These are phyloP conservation scores for Mucor irregularis DNA, from an alignment of 371 early-diverging fungal genomes.

Conservation along the genomic window DNA sequence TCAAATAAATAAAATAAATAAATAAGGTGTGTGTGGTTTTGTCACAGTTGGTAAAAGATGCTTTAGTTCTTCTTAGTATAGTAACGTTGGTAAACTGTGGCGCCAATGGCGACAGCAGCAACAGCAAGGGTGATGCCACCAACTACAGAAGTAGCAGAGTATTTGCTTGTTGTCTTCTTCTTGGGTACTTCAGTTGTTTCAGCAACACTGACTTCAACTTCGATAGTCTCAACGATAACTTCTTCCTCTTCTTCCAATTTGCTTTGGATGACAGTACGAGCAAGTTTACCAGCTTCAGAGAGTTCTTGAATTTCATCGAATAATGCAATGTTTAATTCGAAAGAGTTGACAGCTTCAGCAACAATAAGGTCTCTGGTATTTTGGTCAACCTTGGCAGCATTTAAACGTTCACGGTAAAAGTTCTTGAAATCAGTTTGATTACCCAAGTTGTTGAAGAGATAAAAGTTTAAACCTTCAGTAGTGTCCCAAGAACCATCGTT, in stretches of 20 bases:
- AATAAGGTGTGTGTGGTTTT: too few species aligned
- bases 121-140: constrained; percentile 2
- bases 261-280: constrained; percentile 11
- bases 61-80: constrained; percentile 2
- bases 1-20: constrained; percentile 10
- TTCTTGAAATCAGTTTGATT: constrained; percentile 60
- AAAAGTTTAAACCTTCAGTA: constrained; percentile 52
- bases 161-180: background rate
- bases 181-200: background rate
- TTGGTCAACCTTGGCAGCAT: constrained; percentile 37
- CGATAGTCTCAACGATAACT: background rate
- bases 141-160: constrained; percentile 3
- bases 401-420: constrained; percentile 57
- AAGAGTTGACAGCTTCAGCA: constrained; percentile 39
- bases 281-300: constrained; percentile 32
- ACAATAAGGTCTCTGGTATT: constrained; percentile 42
- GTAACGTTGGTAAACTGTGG: constrained; percentile 19
- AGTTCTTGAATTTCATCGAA: constrained; percentile 50
- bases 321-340: constrained; percentile 48
- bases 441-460: constrained; percentile 51
- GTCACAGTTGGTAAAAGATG: background rate
- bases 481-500: constrained; percentile 42
- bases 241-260: constrained; percentile 4
- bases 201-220: background rate
- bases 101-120: constrained; percentile 22